Percentiles rank a stretch among this genome's conserved stretches.
Conservation (phyloP, 139 green algal genomes). For the Chlamydomonas applanata region DNA sequence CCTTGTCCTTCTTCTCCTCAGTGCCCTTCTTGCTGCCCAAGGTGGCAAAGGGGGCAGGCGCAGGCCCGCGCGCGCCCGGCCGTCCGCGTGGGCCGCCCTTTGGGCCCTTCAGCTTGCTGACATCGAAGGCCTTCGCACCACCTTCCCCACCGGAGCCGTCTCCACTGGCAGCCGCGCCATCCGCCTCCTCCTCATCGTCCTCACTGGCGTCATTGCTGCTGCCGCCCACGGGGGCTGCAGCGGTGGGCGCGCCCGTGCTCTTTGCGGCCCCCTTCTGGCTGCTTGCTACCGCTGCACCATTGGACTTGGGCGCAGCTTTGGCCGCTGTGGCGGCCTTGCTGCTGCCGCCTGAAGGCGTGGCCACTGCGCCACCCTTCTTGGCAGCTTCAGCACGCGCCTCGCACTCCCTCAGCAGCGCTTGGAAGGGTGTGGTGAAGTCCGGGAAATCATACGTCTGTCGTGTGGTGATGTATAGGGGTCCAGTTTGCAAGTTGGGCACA, state of each 20-base stretch:
- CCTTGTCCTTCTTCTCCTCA: slow-evolving; percentile 28
- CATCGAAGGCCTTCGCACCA: slow-evolving; percentile 30
- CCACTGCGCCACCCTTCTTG: slow-evolving; percentile 9
- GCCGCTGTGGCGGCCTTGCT: neutral
- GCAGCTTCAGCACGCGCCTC: slow-evolving; percentile 58
- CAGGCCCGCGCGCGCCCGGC: neutral
- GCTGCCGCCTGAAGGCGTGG: neutral
- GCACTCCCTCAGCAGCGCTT: slow-evolving; percentile 57
- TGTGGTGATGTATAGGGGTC: too few species aligned
- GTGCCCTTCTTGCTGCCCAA: slow-evolving; percentile 4
- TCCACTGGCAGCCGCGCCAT: neutral
- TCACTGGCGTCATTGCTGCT: neutral
- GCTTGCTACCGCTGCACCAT: neutral
- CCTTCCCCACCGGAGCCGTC: neutral
- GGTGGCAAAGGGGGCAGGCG: too few species aligned
- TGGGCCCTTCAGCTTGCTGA: slow-evolving; percentile 44
- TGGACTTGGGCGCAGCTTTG: neutral
- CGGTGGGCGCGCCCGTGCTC: too few species aligned
- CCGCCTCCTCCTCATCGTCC: neutral
- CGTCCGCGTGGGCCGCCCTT: slow-evolving; percentile 15
- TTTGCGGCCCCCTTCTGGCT: neutral
- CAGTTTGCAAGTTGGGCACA: too few species aligned
- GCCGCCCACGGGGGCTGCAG: neutral
- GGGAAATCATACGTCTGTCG: too few species aligned
- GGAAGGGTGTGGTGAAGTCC: slow-evolving; percentile 28